Evolutionary conservation across 805 yeast species (phyloP).

Genomic region (Myxozyma lipomycoides): DNA sequence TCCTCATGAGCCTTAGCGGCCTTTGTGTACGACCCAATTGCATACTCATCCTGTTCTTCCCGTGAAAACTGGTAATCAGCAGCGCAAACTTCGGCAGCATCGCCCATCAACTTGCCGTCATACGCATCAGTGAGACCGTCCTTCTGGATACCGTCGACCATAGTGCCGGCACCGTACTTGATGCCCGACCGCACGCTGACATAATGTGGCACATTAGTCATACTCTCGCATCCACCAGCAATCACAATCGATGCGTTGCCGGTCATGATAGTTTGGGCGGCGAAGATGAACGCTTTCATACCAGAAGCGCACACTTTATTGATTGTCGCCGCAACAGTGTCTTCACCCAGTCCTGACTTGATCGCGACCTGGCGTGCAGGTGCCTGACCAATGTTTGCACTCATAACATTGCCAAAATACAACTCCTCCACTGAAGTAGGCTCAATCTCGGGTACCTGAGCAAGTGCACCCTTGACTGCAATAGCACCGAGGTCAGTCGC

Average conservation of each 20-base stretch:
- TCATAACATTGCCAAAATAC: constrained; percentile 83
- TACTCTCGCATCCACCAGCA: constrained; percentile 95
- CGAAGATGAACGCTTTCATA: constrained; percentile 80
- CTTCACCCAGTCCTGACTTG: constrained; percentile 76
- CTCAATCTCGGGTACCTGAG: constrained; percentile 78
- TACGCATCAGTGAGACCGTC: constrained; percentile 95
- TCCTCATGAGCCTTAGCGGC: constrained; percentile 75
- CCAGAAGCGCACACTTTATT: constrained; percentile 98
- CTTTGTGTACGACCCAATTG: constrained; percentile 76
- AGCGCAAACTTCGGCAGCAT: constrained; percentile 96
- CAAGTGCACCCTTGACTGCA: constrained; percentile 79
- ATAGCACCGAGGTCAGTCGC: constrained; percentile 87
- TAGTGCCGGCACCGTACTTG: constrained; percentile 74
- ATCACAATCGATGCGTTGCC: constrained; percentile 64
- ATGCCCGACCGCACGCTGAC: constrained; percentile 78
- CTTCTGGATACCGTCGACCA: constrained; percentile 85
- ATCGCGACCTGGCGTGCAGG: constrained; percentile 96
- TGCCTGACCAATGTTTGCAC: constrained; percentile 90
- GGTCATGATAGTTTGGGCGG: constrained; percentile 77
- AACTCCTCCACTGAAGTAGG: constrained; percentile 81
- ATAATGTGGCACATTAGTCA: constrained; percentile 92
- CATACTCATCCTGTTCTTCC: constrained; percentile 85
- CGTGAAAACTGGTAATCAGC: constrained; percentile 70
- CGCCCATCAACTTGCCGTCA: constrained; percentile 87
- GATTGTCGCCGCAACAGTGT: constrained; percentile 79